Evolutionary conservation across 1,284 basidiomycete genomes (phyloP).

Genomic region (Coniophora puteana): DNA sequence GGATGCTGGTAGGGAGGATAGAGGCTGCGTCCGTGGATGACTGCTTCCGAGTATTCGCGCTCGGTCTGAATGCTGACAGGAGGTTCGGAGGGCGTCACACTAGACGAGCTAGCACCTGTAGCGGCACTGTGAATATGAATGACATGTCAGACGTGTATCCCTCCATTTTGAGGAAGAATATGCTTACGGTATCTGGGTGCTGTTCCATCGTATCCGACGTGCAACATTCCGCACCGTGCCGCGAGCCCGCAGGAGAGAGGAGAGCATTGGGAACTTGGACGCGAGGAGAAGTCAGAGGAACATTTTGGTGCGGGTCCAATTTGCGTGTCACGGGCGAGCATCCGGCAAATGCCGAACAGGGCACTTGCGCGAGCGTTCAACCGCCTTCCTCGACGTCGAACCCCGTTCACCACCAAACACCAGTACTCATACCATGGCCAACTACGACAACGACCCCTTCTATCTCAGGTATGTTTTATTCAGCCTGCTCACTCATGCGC

Average conservation of each 20-base stretch:
- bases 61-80: conserved; percentile 32
- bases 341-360: conserved; percentile 16
- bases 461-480: conserved; percentile 67
- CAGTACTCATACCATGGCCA: too few relatives aligned
- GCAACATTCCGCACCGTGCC: too few relatives aligned
- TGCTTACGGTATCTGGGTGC: conserved; percentile 13
- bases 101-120: too few relatives aligned
- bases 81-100: conserved; percentile 1
- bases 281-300: too few relatives aligned
- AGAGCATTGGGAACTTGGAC: too few relatives aligned
- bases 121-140: too few relatives aligned
- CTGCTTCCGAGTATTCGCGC: conserved; percentile 42
- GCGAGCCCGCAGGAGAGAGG: too few relatives aligned
- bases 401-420: conserved; percentile 18
- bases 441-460: conserved; percentile 67
- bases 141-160: too few relatives aligned
- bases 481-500: conserved; percentile 1
- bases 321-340: conserved; percentile 12
- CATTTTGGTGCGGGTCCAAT: too few relatives aligned
- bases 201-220: conserved; percentile 18
- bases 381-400: not conserved
- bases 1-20: conserved; percentile 53
- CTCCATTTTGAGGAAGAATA: too few relatives aligned
- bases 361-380: not conserved
- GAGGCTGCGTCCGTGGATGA: conserved; percentile 58